Evolutionary conservation across 345 rosid genomes (phyloP).

Genomic region (Salix dunnii): DNA sequence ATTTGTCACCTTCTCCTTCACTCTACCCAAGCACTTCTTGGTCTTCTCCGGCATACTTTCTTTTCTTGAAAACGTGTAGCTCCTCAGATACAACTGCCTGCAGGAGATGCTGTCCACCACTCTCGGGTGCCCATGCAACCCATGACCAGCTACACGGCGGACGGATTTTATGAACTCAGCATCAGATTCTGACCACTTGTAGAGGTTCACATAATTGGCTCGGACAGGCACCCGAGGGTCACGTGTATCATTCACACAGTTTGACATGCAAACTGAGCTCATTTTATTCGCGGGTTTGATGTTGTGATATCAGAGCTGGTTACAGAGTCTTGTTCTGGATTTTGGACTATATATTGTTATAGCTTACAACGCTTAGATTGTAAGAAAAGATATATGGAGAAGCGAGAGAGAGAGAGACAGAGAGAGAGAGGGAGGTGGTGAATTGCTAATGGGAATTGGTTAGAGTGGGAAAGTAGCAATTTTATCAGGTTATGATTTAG

Average conservation of each 20-base stretch:
- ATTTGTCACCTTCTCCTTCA: constrained; percentile 15
- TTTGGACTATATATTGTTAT: constrained; percentile 18
- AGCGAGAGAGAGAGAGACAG: constrained; percentile 7
- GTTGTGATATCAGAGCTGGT: not conserved
- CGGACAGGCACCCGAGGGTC: constrained; percentile 63
- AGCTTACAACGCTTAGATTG: constrained; percentile 47
- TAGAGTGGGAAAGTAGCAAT: not conserved
- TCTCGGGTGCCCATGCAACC: constrained; percentile 18
- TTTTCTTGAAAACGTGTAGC: constrained; percentile 28
- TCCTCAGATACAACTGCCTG: constrained; percentile 25
- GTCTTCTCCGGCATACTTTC: constrained; percentile 26
- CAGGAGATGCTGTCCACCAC: constrained; percentile 24
- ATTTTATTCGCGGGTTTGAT: constrained; percentile 19
- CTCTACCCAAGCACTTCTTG: constrained; percentile 22
- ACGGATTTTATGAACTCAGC: constrained; percentile 24
- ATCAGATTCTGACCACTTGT: constrained; percentile 29
- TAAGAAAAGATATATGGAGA: constrained; percentile 45
- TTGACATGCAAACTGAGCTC: constrained; percentile 75
- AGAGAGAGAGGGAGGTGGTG: not conserved
- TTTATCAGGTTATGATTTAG: constrained; percentile 28
- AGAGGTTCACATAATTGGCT: constrained; percentile 52
- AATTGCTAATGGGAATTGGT: not conserved
- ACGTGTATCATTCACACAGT: constrained; percentile 63
- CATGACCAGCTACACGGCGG: constrained; percentile 24
- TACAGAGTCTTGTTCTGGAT: not conserved